These are phyloP conservation scores for Saururus chinensis DNA, from an alignment of 164 flowering plant genomes.

Conservation along the genomic window DNA sequence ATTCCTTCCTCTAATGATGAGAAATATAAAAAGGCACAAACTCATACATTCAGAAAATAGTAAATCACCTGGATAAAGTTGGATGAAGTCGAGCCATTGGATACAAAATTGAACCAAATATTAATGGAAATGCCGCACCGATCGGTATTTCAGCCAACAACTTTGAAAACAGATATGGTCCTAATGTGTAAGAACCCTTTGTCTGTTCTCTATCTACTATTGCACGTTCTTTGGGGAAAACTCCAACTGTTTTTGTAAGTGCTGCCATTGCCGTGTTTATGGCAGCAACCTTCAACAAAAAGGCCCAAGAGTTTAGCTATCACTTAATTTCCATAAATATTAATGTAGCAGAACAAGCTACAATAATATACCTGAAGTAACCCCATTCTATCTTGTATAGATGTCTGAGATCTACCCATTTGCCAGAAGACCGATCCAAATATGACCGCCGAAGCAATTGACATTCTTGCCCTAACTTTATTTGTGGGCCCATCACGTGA, in stretches of 20 bases:
- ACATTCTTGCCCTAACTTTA: slow-evolving; percentile 93
- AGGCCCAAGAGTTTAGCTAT: background rate
- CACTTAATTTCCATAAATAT: background rate
- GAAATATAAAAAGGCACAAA: background rate
- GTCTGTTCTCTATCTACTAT: slow-evolving; percentile 93
- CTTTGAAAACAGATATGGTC: slow-evolving; percentile 88
- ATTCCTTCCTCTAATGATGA: background rate
- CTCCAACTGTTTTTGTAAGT: slow-evolving; percentile 88
- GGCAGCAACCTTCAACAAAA: slow-evolving; percentile 65
- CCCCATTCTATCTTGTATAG: slow-evolving; percentile 97
- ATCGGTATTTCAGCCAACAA: slow-evolving; percentile 85
- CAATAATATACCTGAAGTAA: slow-evolving; percentile 71
- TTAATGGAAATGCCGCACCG: slow-evolving; percentile 92
- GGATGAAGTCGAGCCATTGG: slow-evolving; percentile 99
- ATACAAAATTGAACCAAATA: slow-evolving; percentile 83
- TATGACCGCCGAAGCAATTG: slow-evolving; percentile 91
- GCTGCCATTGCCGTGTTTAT: slow-evolving; percentile 99
- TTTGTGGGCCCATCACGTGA: slow-evolving; percentile 97
- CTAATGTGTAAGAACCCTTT: slow-evolving; percentile 76
- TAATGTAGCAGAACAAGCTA: background rate
- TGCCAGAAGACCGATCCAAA: slow-evolving; percentile 99
- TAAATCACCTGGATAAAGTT: slow-evolving; percentile 47
- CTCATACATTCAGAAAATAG: background rate
- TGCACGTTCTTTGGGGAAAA: slow-evolving; percentile 90
- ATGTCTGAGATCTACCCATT: slow-evolving; percentile 93